phyloP scores from a whole-genome alignment of 2,329 filamentous ascomycete genomes.

The Ascochyta viciae-villosae region DNA sequence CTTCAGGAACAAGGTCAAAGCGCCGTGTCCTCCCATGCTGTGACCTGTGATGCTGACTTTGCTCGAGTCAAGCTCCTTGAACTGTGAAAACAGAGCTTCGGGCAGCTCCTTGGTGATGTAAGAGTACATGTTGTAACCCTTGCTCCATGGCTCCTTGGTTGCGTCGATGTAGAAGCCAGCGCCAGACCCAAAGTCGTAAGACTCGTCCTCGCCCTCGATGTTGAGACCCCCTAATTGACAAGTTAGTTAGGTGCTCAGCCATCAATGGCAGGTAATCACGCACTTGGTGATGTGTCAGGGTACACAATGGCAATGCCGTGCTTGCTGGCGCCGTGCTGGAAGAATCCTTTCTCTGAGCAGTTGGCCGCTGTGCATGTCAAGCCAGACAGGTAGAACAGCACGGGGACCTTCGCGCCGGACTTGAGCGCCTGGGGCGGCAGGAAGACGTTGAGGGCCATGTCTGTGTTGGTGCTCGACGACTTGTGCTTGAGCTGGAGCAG shows the following conservation, averaged over 20 bases:
- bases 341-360: conserved; percentile 81
- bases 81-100: conserved; percentile 72
- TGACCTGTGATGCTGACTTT: conserved; percentile 89
- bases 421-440: conserved; percentile 76
- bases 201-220: conserved; percentile 83
- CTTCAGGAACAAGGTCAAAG: conserved; percentile 88
- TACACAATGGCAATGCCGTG: conserved; percentile 91
- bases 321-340: conserved; percentile 80
- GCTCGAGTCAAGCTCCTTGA: conserved; percentile 71
- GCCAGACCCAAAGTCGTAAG: conserved; percentile 89
- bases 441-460: conserved; percentile 94
- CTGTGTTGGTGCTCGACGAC: conserved; percentile 77
- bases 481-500: conserved; percentile 92
- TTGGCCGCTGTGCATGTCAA: conserved; percentile 93
- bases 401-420: conserved; percentile 69
- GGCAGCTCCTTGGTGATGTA: conserved; percentile 94
- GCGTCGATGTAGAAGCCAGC: conserved; percentile 97
- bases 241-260: conserved; percentile 23
- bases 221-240: conserved; percentile 68
- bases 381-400: conserved; percentile 92
- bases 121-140: conserved; percentile 91
- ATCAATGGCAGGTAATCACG: conserved; percentile 31
- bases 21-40: conserved; percentile 97
- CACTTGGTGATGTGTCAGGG: conserved; percentile 92
- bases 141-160: conserved; percentile 73